Evolutionary conservation across 371 early-diverging fungal species (phyloP), one percentile per base, ranked within the genome.

Genomic region (Capillidium rhysosporum): DNA sequence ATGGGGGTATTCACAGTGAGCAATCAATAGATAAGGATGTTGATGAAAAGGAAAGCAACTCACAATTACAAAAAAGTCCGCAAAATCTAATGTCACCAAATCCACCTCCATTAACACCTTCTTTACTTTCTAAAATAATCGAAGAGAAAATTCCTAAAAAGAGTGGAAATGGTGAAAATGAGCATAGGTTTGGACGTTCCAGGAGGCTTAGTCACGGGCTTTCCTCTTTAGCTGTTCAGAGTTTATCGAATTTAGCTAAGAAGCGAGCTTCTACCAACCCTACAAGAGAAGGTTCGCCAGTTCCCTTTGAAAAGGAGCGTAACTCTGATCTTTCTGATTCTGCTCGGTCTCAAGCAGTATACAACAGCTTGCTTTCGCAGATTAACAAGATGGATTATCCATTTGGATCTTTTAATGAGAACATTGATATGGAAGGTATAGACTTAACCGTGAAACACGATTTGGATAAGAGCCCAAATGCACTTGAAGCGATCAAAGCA

Each of bases 141-240:
- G 51, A 51, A 10, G 51, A 51, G 38, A 48, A 48, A 18, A 20
- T 16, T 20, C 20, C 21, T 21, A 51, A 31, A 10, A 29, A 38
- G 8, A n/a, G 20, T 18, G 51, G 29, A 9, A 23, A 2, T 20
- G 21, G 38, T 28, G 51, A 51, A 9, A 38, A 9, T 23, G 51
- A 51, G 18, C 38, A 20, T 9, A 29, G 38, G 16, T 38, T 38
- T 24, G 38, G 29, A 51, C 29, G 38, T 14, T 28, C 29, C 9
- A 8, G 54, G 28, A 40, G 54, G 21, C 23, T 26, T 26, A 53
- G 54, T 28, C 41, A 53, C 14, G 54, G 54, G 12, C 40, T 53
- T n/a, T 53, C 54, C 9, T 23, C 18, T 30, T n/a, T 53, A 28
- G 54, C 54, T n/a, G 54, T 53, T 41, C 54, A 53, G 43, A 53